Conservation (phyloP, 441 rosid genomes). For the Bruguiera hainesii region DNA sequence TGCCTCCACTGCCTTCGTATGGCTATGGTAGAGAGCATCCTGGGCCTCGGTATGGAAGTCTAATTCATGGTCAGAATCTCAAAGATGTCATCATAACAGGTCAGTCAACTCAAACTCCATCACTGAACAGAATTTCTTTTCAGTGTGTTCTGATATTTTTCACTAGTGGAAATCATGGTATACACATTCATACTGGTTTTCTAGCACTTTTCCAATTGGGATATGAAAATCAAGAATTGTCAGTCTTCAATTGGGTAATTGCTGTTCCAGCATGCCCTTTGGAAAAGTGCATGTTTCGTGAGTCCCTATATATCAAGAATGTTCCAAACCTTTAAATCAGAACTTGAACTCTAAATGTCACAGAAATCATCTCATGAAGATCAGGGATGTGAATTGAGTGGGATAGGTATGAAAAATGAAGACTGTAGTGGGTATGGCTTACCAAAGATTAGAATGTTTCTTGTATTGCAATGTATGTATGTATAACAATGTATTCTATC, state of each 20-base stretch:
- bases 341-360: not conserved
- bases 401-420: not conserved
- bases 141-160: not conserved
- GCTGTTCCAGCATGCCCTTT: too few species aligned
- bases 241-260: too few species aligned
- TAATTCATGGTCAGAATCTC: conserved; percentile 95
- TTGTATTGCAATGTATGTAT: too few species aligned
- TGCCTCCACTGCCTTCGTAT: conserved; percentile 95
- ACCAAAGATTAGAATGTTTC: not conserved
- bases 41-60: conserved; percentile 93
- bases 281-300: not conserved
- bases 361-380: not conserved
- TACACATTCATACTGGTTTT: not conserved
- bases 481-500: not conserved
- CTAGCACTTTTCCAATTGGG: not conserved
- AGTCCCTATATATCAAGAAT: not conserved
- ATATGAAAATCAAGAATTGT: too few species aligned
- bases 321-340: not conserved
- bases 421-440: not conserved
- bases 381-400: not conserved
- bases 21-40: conserved; percentile 88
- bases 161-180: not conserved
- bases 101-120: conserved; percentile 24
- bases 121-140: not conserved
- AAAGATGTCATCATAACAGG: conserved; percentile 88